phyloP scores from a whole-genome alignment of 1,284 basidiomycete genomes.

The Ustanciosporium gigantosporum region DNA sequence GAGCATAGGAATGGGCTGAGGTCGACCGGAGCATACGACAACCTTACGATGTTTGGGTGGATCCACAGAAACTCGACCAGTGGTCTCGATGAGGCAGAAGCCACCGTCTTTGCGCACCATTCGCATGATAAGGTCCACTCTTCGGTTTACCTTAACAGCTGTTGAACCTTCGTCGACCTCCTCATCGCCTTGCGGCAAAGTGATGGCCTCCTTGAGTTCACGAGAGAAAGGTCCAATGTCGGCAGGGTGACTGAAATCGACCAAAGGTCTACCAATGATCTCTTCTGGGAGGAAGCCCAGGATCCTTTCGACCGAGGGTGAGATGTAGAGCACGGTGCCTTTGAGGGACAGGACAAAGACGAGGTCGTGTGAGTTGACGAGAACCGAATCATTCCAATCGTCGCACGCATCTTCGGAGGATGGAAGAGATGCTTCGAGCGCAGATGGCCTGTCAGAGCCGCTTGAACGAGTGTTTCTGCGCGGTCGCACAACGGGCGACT shows the following conservation, averaged over 20 bases:
- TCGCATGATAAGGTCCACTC: constrained; percentile 38
- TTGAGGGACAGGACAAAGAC: constrained; percentile 77
- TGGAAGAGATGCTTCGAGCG: background rate
- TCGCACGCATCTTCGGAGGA: constrained; percentile 1
- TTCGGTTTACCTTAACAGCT: constrained; percentile 19
- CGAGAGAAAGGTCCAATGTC: constrained; percentile 88
- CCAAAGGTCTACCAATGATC: constrained; percentile 75
- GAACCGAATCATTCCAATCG: constrained; percentile 22
- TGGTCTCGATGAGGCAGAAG: constrained; percentile 34
- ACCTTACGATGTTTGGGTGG: constrained; percentile 44
- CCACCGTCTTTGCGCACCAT: constrained; percentile 32
- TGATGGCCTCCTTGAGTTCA: constrained; percentile 76
- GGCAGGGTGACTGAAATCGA: constrained; percentile 79
- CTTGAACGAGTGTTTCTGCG: constrained; percentile 5
- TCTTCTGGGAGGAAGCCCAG: constrained; percentile 67
- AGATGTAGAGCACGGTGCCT: constrained; percentile 86
- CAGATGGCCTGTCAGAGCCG: background rate
- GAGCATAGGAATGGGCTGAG: constrained; percentile 38
- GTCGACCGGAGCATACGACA: constrained; percentile 35
- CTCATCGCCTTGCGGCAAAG: constrained; percentile 9
- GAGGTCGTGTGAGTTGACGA: constrained; percentile 39
- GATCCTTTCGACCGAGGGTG: constrained; percentile 63
- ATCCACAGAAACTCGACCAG: constrained; percentile 33
- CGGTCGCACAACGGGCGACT: constrained; percentile 1
- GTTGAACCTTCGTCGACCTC: constrained; percentile 13